Evolutionary conservation across 1,284 basidiomycete genomes (phyloP).

Genomic region (Tilletia setariae): DNA sequence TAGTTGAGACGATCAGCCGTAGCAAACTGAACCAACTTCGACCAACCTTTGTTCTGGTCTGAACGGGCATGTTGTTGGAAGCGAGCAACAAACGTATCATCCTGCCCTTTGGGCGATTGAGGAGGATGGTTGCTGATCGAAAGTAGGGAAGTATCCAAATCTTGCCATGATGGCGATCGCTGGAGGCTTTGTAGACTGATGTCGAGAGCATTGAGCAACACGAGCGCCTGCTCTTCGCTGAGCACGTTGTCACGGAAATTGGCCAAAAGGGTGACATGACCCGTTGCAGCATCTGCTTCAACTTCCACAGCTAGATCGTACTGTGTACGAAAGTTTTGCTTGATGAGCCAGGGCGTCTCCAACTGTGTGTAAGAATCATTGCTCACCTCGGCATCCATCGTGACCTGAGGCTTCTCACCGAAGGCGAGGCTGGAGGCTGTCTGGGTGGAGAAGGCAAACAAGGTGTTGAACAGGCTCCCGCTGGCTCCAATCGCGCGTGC

Average conservation of each 20-base stretch:
- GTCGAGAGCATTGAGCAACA: neutral
- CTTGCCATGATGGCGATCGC: neutral
- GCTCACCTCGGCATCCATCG: conserved; percentile 13
- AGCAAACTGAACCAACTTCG: neutral
- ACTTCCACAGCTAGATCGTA: neutral
- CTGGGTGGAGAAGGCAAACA: conserved; percentile 7
- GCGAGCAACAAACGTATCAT: neutral
- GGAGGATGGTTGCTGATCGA: neutral
- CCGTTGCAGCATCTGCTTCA: neutral
- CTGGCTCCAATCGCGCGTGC: neutral
- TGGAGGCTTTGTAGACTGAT: neutral
- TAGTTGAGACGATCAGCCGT: neutral
- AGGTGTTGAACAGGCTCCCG: neutral
- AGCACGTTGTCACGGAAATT: neutral
- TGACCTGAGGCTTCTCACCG: neutral
- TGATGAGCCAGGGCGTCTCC: neutral
- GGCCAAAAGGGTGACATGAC: neutral
- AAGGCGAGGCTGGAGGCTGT: neutral
- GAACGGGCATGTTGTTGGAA: neutral
- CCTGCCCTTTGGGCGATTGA: neutral
- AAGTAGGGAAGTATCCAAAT: neutral
- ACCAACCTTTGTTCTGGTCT: neutral
- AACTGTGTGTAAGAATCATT: neutral
- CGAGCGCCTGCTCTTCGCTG: neutral
- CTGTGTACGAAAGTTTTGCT: neutral